Conservation (phyloP, 2,329 filamentous ascomycete species). For the Penicillium verrucosum region DNA sequence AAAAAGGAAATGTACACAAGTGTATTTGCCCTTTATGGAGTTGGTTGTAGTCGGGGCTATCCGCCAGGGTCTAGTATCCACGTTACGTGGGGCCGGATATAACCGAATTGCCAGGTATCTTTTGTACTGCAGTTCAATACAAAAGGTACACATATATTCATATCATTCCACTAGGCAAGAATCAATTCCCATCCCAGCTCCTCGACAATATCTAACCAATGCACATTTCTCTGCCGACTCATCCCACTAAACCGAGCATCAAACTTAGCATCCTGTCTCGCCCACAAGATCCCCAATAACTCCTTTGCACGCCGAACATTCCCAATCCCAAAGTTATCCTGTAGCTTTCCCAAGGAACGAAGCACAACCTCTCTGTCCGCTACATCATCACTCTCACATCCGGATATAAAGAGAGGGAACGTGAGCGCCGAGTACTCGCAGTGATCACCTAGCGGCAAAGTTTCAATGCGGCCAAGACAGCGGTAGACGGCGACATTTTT, state of each 20-base stretch:
- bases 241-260: neutral
- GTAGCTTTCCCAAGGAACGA: slow-evolving; percentile 27
- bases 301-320: slow-evolving; percentile 36
- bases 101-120: neutral
- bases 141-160: neutral
- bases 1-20: neutral
- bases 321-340: slow-evolving; percentile 36
- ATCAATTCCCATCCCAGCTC: slow-evolving; percentile 34
- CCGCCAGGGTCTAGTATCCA: neutral
- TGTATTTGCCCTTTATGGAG: too few relatives aligned
- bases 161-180: slow-evolving; percentile 22
- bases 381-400: slow-evolving; percentile 29
- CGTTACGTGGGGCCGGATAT: neutral
- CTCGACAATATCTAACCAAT: slow-evolving; percentile 35
- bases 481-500: slow-evolving; percentile 29
- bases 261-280: slow-evolving; percentile 16
- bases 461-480: slow-evolving; percentile 27
- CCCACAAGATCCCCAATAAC: slow-evolving; percentile 29
- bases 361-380: slow-evolving; percentile 27
- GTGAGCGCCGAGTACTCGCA: slow-evolving; percentile 40
- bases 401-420: slow-evolving; percentile 38
- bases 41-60: neutral
- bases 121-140: neutral
- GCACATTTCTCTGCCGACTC: slow-evolving; percentile 8
- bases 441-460: slow-evolving; percentile 30